Evolutionary conservation across 768 basidiomycete genomes (phyloP), one percentile per base, ranked within the genome.

Genomic region (Boletus rubropictus): DNA sequence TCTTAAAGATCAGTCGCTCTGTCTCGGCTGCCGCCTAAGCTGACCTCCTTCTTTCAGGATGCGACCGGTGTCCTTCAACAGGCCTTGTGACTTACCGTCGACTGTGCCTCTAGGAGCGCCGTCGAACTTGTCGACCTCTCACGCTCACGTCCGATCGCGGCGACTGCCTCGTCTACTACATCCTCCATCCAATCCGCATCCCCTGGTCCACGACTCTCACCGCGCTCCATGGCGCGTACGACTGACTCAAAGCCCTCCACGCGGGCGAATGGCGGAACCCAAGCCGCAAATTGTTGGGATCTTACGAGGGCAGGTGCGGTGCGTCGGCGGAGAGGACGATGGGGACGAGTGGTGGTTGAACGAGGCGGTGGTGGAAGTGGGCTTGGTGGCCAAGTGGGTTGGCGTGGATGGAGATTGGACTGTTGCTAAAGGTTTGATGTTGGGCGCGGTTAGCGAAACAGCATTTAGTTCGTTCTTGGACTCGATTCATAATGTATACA

Each of bases 81-180:
- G 4, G 55, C 60, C 17, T 53, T 74, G 0, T 80, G 78, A 77
- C 65, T 81, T 2, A 77, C 79, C 0, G 76, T 79, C 42, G 70
- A 81, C 62, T 1, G 78, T n/a, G n/a, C n/a, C n/a, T n/a, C 70
- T 7, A 63, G 63, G 28, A 69, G 68, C 15, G 76, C 80, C 50
- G 53, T 66, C 32, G 76, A 81, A 48, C n/a, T n/a, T n/a, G n/a
- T n/a, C 66, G 28, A 28, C 10, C 28, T 11, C 28, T 7, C 17
- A 28, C 14, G 17, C 20, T 39, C 11, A 49, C 29, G n/a, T 25
- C 24, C 24, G 5, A 25, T 25, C 14, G 39, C 5, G 7, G 28
- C 7, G 42, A 43, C 5, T 62, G 57, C 17, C 57, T 54, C 11
- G 60, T 64, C 12, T 62, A 54, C 34, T 50, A 64, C 11, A 20